Base-by-base conservation (phyloP, 2,329 filamentous ascomycete genomes). In the Knoxdaviesia capensis region DNA sequence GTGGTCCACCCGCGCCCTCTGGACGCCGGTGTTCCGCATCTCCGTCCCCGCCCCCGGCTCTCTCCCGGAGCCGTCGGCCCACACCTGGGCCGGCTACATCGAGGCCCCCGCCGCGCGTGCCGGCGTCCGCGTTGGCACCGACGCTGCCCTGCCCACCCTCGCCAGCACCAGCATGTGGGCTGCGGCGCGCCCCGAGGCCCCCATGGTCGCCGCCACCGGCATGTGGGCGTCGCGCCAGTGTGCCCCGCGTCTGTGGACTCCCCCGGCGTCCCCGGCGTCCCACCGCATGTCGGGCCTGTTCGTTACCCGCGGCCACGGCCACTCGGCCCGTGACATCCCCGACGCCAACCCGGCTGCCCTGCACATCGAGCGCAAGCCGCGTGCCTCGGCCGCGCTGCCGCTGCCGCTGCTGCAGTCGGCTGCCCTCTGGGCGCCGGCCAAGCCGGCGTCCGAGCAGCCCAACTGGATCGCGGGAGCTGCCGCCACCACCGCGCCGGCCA, bases 331-430 rank as follows among this genome's bases (percentile, higher is more conserved):
- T 20, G 20, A 20, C 2, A 2, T 20, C 7, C 58, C 58, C 29
- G 48, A 49, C 4, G 51, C 52, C 11, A 49, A 53, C 8, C 56
- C 56, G 20, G 55, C 53, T n/a, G 56, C 56, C n/a, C 45, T 61
- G 7, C 44, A 51, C 34, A 57, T 60, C 45, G 41, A 43, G 36
- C 54, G 56, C 44, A 62, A 56, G 47, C 51, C 50, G 39, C 48
- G 48, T 43, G 56, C 59, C 40, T 48, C 50, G 38, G 48, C 48
- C 34, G 44, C 52, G 39, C 48, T 50, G 36, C 47, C 52, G 43
- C 49, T 61, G 31, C 51, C 52, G 20, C 48, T 44, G 30, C 48
- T 62, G 38, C 49, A 44, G 34, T 60, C 59, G 39, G 51, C 52
- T 44, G 50, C 49, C 39, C 57, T 62, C 40, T 62, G 60, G 60